phyloP scores from a whole-genome alignment of 2,329 filamentous ascomycete species.

The Ophiostoma populinum region DNA sequence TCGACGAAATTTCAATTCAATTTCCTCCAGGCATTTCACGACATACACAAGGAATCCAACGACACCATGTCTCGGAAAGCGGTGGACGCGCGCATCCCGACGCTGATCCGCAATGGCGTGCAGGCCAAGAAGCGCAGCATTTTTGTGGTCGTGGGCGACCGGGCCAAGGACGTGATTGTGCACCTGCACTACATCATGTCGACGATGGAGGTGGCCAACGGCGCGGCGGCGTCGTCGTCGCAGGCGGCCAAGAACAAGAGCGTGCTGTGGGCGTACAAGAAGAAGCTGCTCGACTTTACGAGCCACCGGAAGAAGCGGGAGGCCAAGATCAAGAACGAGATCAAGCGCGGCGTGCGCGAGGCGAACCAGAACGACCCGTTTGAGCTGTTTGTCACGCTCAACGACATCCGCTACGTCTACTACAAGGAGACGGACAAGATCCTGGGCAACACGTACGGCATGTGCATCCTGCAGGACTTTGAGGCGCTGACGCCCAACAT shows the following conservation, averaged over 20 bases:
- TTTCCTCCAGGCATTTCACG: too few relatives aligned
- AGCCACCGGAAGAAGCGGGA: constrained; percentile 97
- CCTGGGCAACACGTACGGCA: constrained; percentile 71
- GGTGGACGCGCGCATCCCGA: constrained; percentile 70
- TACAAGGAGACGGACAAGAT: constrained; percentile 99
- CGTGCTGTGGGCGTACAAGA: constrained; percentile 94
- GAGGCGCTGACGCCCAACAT: constrained; percentile 96
- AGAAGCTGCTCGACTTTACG: constrained; percentile 86
- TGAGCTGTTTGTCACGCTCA: constrained; percentile 87
- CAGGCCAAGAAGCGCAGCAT: constrained; percentile 97
- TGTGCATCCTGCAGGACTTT: constrained; percentile 89
- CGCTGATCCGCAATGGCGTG: constrained; percentile 78
- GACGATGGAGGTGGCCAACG: constrained; percentile 29
- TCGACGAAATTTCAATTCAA: constrained; percentile 1
- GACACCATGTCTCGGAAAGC: constrained; percentile 41
- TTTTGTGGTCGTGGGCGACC: constrained; percentile 90
- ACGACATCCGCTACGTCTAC: constrained; percentile 97
- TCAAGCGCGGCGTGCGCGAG: constrained; percentile 86
- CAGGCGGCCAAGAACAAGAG: constrained; percentile 87
- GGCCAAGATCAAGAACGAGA: constrained; percentile 94
- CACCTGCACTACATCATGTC: constrained; percentile 86
- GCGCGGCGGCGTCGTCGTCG: neutral
- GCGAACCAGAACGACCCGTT: constrained; percentile 88
- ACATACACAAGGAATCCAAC: too few relatives aligned
- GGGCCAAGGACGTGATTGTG: constrained; percentile 91